Conservation (phyloP, 2,329 filamentous ascomycete genomes). For the Penicillium sp. region DNA sequence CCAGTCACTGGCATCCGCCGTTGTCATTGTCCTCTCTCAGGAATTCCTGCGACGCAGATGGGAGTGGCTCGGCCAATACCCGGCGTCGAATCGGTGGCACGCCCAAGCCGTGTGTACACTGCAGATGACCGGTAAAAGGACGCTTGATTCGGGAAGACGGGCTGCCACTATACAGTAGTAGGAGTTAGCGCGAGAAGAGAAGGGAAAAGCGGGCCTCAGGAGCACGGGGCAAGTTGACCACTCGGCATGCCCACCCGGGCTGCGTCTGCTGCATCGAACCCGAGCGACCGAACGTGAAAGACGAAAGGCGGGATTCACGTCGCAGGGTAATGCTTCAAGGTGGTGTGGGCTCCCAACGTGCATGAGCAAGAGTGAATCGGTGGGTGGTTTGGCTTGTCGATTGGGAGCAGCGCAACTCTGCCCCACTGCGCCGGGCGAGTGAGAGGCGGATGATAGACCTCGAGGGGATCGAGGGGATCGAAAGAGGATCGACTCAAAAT, state of each 20-base stretch:
- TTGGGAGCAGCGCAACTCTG: too few species aligned
- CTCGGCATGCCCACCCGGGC: slow-evolving; percentile 26
- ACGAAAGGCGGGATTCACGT: neutral
- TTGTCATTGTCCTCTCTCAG: too few species aligned
- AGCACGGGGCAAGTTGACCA: slow-evolving; percentile 20
- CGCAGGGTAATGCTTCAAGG: neutral
- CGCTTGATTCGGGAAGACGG: slow-evolving; percentile 6
- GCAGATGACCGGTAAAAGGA: slow-evolving; percentile 8
- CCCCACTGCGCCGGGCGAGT: too few species aligned
- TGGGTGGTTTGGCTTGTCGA: too few species aligned
- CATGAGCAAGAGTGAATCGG: too few species aligned
- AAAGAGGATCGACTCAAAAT: slow-evolving; percentile 20
- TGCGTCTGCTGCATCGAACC: slow-evolving; percentile 13
- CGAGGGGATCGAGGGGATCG: too few species aligned
- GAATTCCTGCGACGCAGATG: too few species aligned
- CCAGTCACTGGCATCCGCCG: too few species aligned
- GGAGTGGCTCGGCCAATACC: too few species aligned
- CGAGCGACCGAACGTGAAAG: neutral
- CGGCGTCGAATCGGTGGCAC: too few species aligned
- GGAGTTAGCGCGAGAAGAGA: neutral
- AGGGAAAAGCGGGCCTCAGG: slow-evolving; percentile 1
- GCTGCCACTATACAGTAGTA: too few species aligned
- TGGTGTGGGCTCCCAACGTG: neutral
- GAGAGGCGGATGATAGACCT: too few species aligned
- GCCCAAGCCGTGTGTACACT: neutral